Base-by-base conservation (phyloP, 2,329 filamentous ascomycete species). In the Phoma sp. region DNA sequence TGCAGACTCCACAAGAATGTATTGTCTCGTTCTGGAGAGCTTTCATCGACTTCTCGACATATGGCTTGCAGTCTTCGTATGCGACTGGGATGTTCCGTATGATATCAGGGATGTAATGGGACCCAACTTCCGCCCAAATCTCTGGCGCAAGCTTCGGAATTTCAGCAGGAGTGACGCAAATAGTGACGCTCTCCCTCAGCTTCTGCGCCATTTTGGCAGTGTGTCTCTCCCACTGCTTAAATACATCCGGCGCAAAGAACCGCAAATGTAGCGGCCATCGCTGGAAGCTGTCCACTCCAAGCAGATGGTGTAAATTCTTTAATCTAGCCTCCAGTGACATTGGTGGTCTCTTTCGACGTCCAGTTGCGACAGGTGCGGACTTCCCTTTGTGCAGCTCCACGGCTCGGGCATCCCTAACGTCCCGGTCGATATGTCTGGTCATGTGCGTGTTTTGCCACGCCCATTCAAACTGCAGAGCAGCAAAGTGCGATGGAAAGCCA, bases 381-480 rank as follows among this genome's bases (percentile, higher is more conserved):
- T 65, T 71, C 45, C 57, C 60, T 42, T 67, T 67, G 36, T 68
- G 66, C 56, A 74, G 26, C 37, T 68, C 65, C 26, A 67, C 64
- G 12, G 59, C 11, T 82, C 75, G 11, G 37, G 70, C 69, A 29
- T 72, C 64, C 11, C 71, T 63, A 34, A 72, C 64, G 25, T 71
- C 59, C 32, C 61, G 57, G 38, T 89, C 83, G 52, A 96, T 92
- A 71, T 96, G 92, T 28, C 89, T 80, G 5, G 93, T 93, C 28
- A 88, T 74, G 69, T 95, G 89, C 1, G 92, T 86, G 70, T 98
- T 92, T 61, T 91, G 91, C 81, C 96, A 89, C 32, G 93, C 93
- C 93, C 93, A 97, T 89, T 98, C 93, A 70, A 99, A 98, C 69
- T 98, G 93, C 59, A 99, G 77, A 1, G 95, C 95, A 0, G 91